Base-by-base conservation (phyloP, 2,329 filamentous ascomycete genomes). In the Aspergillus sp. region DNA sequence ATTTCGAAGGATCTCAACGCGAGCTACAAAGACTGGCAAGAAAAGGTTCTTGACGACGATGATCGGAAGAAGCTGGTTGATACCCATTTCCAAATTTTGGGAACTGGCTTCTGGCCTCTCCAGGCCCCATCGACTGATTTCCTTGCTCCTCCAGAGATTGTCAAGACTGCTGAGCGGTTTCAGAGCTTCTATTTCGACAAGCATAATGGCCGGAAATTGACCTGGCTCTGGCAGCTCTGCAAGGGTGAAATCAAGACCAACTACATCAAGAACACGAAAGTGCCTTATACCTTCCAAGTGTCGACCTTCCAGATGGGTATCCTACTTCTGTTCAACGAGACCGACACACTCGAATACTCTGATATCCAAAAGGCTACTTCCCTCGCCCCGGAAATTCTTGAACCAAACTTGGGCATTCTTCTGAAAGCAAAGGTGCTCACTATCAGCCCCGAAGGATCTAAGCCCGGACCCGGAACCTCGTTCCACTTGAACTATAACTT, bases 291-390 rank as follows among this genome's bases (percentile, higher is more conserved):
- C 2, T 95, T 99, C 79, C 91, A 96, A 71, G 95, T 99, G 10
- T 97, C 93, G 2, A 92, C 93, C 2, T 99, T 94, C 69, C 94
- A 99, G 73, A 97, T 99, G 91, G 93, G 91, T 1, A 91, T 99
- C 53, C 80, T 99, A 23, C 77, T 99, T 45, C 79, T 97, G 20
- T 99, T 97, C 79, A 99, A 99, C 69, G 92, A 97, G 61, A 86
- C 84, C 61, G 91, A 96, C 58, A 87, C 81, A 10, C 82, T 96
- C 60, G 85, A 85, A 25, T 97, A 97, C 71, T 88, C 95, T 32
- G 91, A 97, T 59, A 95, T 97, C 57, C 80, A 87, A 36, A 87
- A 86, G 60, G 86, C 87, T 13, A 97, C 94, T 2, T 85, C 88
- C 58, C 79, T 99, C 38, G 87, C 84, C 58, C 81, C 82, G 59